Percentiles rank a stretch among this genome's conserved stretches.
These are phyloP conservation scores for Talaromyces sp. DNA, from an alignment of 2,329 filamentous ascomycete genomes.

Conservation along the genomic window DNA sequence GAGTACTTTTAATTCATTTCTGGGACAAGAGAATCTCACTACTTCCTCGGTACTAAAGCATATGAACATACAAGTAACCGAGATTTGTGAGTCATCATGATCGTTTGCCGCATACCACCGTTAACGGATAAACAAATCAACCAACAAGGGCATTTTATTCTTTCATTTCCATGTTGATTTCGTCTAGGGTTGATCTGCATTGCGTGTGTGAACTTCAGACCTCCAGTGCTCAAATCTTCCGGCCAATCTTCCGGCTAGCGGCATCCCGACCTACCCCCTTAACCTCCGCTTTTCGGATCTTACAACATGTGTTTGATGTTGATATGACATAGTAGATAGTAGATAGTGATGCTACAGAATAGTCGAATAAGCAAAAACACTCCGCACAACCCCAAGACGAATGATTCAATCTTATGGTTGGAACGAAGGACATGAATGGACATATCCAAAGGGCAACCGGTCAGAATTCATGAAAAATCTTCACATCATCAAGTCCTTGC, in stretches of 20 bases:
- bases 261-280: neutral
- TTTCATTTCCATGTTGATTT: neutral
- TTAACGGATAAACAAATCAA: neutral
- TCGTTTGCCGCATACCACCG: neutral
- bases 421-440: neutral
- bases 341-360: neutral
- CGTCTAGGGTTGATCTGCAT: neutral
- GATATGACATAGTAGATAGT: neutral
- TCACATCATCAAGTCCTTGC: conserved; percentile 26
- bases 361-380: neutral
- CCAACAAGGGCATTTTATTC: neutral
- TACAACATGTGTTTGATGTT: neutral
- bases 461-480: neutral
- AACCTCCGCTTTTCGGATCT: neutral
- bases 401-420: neutral
- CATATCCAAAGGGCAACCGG: neutral
- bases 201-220: neutral
- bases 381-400: neutral
- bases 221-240: no score
- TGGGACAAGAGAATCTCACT: neutral
- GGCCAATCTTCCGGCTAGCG: neutral
- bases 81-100: neutral
- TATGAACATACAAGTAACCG: neutral
- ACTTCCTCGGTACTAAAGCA: neutral
- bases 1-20: neutral